Conservation (phyloP, 106 monocot species). For the Dactylorhiza incarnata region DNA sequence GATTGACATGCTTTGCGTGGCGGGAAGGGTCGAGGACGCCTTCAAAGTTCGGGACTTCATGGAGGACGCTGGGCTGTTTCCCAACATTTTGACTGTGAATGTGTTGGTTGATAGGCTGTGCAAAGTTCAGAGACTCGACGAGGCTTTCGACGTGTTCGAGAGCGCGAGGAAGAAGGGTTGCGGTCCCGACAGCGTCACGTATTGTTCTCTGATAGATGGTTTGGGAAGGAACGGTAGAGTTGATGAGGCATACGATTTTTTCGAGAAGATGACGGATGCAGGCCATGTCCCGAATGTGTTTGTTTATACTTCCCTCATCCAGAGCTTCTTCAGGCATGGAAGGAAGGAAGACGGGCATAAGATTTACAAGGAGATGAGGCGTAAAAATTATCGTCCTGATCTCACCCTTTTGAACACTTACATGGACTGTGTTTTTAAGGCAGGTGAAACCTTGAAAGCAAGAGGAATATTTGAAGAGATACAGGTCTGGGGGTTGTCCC, state of each 20-base stretch:
- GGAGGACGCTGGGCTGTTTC: slow-evolving; percentile 70
- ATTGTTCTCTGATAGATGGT: slow-evolving; percentile 92
- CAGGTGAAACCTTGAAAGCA: slow-evolving; percentile 73
- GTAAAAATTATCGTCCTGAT: slow-evolving; percentile 65
- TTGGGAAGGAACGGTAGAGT: slow-evolving; percentile 71
- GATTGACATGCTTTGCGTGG: slow-evolving; percentile 65
- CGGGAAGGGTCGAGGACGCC: slow-evolving; percentile 60
- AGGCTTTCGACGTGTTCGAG: slow-evolving; percentile 67
- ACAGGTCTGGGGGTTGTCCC: slow-evolving; percentile 53
- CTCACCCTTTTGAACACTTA: slow-evolving; percentile 88
- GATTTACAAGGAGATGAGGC: slow-evolving; percentile 84
- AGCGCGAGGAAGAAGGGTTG: slow-evolving; percentile 51
- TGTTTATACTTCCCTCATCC: slow-evolving; percentile 87
- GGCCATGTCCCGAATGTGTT: slow-evolving; percentile 70
- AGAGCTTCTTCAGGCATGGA: slow-evolving; percentile 64
- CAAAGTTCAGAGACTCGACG: slow-evolving; percentile 65
- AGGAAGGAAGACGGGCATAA: slow-evolving; percentile 98
- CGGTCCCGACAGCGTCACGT: slow-evolving; percentile 61
- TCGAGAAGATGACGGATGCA: slow-evolving; percentile 90
- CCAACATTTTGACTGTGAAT: slow-evolving; percentile 79
- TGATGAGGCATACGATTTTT: slow-evolving; percentile 82
- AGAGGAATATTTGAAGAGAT: slow-evolving; percentile 72
- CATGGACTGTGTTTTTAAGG: slow-evolving; percentile 96
- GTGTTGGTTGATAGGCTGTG: slow-evolving; percentile 91
- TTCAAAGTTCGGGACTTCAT: slow-evolving; percentile 56